Base-by-base conservation (phyloP, 2,329 filamentous ascomycete genomes). In the Cryphonectria radicalis region DNA sequence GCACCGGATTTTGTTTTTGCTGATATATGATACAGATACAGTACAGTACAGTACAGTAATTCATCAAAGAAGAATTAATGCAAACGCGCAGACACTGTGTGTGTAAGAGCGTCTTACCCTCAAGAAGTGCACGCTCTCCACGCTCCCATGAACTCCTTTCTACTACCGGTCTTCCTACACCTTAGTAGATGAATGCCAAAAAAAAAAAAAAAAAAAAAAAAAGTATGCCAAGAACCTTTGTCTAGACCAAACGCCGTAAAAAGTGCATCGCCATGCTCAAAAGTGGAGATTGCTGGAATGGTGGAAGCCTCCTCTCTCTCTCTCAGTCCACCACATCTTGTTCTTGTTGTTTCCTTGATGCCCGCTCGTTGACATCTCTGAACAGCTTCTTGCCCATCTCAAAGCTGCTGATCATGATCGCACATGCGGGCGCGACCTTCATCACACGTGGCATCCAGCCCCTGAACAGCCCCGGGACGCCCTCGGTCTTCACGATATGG, bases 381-480 rank as follows among this genome's bases (percentile, higher is more conserved):
- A 97, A 97, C 79, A 92, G 91, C 80, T 93, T 91, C 86, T 99
- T 99, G 66, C 96, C 95, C 53, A 98, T 89, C 81, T 99, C 96
- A 80, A 98, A 99, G 79, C 92, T 97, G 79, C 93, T 97, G 79
- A 99, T 98, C 96, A 99, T 99, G 79, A 99, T 98, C 40, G 96
- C 96, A 81, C 96, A 99, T 0, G 95, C 94, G 0, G 96, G 96
- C 1, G 96, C 95, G 6, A 99, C 95, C 80, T 98, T 98, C 73
- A 98, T 84, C 75, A 94, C 97, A 55, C 96, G 87, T 0, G 96
- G 94, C 35, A 94, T 91, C 93, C 95, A 98, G 60, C 96, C 96
- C 76, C 87, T 93, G 88, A 97, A 98, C 6, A 99, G 83, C 0
- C 96, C 96, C 1, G 88, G 79, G 22, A 90, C 79, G 1, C 96